Evolutionary conservation across 805 yeast genomes (phyloP).

Genomic region (Phaffomyces opuntiae): DNA sequence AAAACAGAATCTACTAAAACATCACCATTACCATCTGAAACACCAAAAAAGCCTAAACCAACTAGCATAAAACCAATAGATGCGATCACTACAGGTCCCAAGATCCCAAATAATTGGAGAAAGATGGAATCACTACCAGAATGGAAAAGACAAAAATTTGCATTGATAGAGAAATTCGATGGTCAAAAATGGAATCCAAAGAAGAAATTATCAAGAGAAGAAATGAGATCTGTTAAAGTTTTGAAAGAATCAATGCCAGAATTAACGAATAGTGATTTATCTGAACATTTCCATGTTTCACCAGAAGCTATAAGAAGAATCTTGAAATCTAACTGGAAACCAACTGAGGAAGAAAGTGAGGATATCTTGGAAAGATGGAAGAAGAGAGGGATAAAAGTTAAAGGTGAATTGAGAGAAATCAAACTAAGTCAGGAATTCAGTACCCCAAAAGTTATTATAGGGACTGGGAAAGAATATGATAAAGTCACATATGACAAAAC

Average conservation of each 20-base stretch:
- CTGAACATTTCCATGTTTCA: constrained; percentile 59
- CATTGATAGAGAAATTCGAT: constrained; percentile 54
- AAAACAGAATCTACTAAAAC: not conserved
- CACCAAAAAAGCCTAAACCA: no score
- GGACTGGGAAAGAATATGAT: constrained; percentile 8
- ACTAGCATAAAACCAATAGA: constrained; percentile 9
- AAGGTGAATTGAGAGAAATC: constrained; percentile 9
- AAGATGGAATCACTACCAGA: constrained; percentile 37
- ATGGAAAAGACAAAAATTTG: constrained; percentile 66
- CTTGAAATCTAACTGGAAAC: constrained; percentile 69
- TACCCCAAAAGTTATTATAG: constrained; percentile 7
- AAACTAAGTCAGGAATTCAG: not conserved
- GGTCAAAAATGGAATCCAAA: constrained; percentile 59
- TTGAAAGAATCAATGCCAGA: constrained; percentile 53
- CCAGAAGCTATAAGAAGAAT: constrained; percentile 82
- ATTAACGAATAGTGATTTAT: constrained; percentile 51
- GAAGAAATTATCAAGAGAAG: constrained; percentile 57
- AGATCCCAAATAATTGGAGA: constrained; percentile 45
- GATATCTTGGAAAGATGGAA: constrained; percentile 45
- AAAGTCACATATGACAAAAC: constrained; percentile 4
- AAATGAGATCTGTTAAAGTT: constrained; percentile 57
- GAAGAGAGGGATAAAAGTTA: constrained; percentile 36
- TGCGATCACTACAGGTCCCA: constrained; percentile 10
- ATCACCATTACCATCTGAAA: no score
- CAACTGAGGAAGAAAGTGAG: constrained; percentile 47